Base-by-base conservation (phyloP, 2,329 filamentous ascomycete species). In the Diaporthe capsici region DNA sequence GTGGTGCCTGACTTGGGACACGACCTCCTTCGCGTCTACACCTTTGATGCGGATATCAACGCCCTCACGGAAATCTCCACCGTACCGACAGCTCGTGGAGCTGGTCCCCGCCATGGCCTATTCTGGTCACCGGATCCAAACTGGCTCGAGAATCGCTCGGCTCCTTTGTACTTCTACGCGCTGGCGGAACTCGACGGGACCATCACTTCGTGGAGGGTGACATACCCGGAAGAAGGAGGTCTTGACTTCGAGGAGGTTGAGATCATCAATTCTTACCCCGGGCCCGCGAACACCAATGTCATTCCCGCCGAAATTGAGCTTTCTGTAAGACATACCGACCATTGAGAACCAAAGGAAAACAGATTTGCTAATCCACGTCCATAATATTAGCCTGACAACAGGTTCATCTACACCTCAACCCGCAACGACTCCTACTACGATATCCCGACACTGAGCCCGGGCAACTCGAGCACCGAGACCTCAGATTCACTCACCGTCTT, bases 81-180 rank as follows among this genome's bases (percentile, higher is more conserved):
- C 4, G 58, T 61, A n/a, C 58, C 58, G 22, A 61, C 58, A 12
- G 58, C 37, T 61, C 58, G 58, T 25, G 58, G 58, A 61, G 37
- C 58, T 25, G 58, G 58, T 39, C 58, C 58, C 13, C 58, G 58
- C 12, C 34, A 61, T 42, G 58, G 58, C 20, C 58, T 25, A 2
- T 42, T 61, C 20, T 61, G 37, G 58, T 61, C 58, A n/a, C 58
- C 58, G 1, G 58, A 61, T 25, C 34, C 34, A 20, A 42, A 61
- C 58, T 61, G 58, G 58, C 28, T 61, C 6, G 58, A 61, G 58
- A 28, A 8, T n/a, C 58, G 58, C 34, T 42, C 6, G 34, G 55
- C 55, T 12, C 55, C 31, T 4, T 20, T 58, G 8, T 58, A 58
- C 31, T 58, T 58, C 55, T 58, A 58, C 55, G 55, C 55, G 20